Conservation (phyloP, 2,329 filamentous ascomycete genomes). For the Aspergillus unguis region DNA sequence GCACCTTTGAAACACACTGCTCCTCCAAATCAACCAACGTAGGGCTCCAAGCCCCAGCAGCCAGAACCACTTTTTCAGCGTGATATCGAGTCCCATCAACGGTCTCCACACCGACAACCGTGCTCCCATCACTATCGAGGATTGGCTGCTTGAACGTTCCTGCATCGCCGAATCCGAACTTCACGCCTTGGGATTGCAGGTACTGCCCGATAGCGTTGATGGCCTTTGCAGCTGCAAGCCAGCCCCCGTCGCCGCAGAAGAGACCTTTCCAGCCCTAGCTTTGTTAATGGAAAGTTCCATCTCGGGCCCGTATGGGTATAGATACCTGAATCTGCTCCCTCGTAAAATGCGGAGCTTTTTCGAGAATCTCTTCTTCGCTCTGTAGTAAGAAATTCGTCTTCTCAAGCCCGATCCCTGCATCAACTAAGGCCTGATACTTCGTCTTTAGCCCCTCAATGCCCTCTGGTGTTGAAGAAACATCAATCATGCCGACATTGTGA, state of each 20-base stretch:
- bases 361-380: background rate
- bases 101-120: conserved; percentile 2
- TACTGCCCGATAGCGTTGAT: conserved; percentile 4
- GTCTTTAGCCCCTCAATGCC: conserved; percentile 20
- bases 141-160: conserved; percentile 3
- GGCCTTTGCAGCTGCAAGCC: conserved; percentile 8
- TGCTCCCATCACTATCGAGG: background rate
- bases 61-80: conserved; percentile 5
- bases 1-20: conserved; percentile 41
- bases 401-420: conserved; percentile 28
- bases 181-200: background rate
- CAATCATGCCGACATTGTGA: conserved; percentile 44
- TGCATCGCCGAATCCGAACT: conserved; percentile 4
- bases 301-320: background rate
- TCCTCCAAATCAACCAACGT: conserved; percentile 39
- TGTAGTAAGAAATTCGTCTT: conserved; percentile 5
- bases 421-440: conserved; percentile 25
- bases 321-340: conserved; percentile 1
- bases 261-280: conserved; percentile 7
- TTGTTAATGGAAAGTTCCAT: background rate
- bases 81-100: conserved; percentile 1
- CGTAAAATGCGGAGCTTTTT: conserved; percentile 1
- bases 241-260: conserved; percentile 6
- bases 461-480: conserved; percentile 32
- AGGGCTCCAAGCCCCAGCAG: conserved; percentile 2